Conservation (phyloP, 2,329 filamentous ascomycete genomes). For the Clonostachys rosea region DNA sequence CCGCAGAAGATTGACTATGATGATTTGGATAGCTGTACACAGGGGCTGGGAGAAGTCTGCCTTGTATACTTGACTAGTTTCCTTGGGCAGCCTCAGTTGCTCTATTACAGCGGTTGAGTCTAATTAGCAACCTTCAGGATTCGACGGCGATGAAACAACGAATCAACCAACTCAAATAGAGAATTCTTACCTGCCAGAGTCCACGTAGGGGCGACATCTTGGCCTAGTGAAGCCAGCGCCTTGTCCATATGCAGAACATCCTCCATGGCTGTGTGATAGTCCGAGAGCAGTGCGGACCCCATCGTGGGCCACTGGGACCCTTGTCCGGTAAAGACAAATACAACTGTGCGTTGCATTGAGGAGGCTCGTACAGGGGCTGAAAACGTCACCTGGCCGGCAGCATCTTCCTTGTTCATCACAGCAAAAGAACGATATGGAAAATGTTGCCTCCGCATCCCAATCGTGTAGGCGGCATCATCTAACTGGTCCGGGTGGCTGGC, state of each 20-base stretch:
- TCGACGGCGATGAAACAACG: no score
- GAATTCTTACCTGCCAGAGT: no score
- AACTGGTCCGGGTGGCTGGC: no score
- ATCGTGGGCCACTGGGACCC: conserved; percentile 16
- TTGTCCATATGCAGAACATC: not conserved
- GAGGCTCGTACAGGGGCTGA: not conserved
- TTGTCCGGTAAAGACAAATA: conserved; percentile 15
- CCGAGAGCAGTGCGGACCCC: conserved; percentile 5
- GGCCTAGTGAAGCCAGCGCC: not conserved
- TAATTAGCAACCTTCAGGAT: no score
- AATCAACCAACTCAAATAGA: no score
- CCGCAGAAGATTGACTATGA: conserved; percentile 27
- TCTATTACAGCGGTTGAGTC: no score
- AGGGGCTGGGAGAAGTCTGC: conserved; percentile 19
- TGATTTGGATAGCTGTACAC: conserved; percentile 31
- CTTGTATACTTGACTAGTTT: not conserved
- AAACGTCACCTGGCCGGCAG: no score
- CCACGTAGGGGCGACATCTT: no score
- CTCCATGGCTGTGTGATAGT: not conserved
- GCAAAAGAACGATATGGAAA: not conserved
- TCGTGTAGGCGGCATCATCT: not conserved
- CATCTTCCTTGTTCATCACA: no score
- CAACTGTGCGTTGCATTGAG: not conserved
- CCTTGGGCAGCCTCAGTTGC: no score
- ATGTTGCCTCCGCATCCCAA: not conserved